Base-by-base conservation (phyloP, 805 yeast species). In the Kockiozyma suomiensis region DNA sequence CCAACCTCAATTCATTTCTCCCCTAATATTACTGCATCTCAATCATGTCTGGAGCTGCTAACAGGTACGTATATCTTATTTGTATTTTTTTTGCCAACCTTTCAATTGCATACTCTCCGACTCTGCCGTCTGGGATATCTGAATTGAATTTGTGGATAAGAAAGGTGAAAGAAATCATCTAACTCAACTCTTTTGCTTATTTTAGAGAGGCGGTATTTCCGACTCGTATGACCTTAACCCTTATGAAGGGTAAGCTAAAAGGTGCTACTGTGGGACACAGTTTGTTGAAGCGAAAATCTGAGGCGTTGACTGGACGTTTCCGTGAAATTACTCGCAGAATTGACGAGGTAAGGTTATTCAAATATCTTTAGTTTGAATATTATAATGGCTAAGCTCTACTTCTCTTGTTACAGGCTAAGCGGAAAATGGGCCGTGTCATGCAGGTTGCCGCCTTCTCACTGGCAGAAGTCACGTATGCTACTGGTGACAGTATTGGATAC, bases 211-310 rank as follows among this genome's bases (percentile, higher is more conserved):
- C 66, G 59, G 66, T 62, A 17, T 62, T 62, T 47, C 66, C 66
- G 46, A 62, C 66, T 38, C 65, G 66, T 21, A 62, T 62, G 71
- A 93, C 98, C 61, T 83, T 93, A 68, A 91, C 96, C 50, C 75
- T 89, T 61, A 94, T 94, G 98, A 94, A 94, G 79, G 83, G 88
- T 62, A 94, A 94, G 76, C 83, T 94, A 73, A 93, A 92, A 76
- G 99, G 99, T 56, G 99, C 99, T 1, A 92, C 90, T 70, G 96
- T 90, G 72, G 99, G 99, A 38, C 96, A 94, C 74, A 88, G 96
- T 15, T 80, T 93, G 66, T 79, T 93, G 75, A 93, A 93, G 79
- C 84, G 98, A 76, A 93, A 93, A 75, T 91, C 97, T 4, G 99
- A 93, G 76, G 99, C 99, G 0, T 81, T 93, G 73, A 94, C 98